Evolutionary conservation across 345 rosid species (phyloP), one percentile per base, ranked within the genome.

Genomic region (Raphanus sativus): DNA sequence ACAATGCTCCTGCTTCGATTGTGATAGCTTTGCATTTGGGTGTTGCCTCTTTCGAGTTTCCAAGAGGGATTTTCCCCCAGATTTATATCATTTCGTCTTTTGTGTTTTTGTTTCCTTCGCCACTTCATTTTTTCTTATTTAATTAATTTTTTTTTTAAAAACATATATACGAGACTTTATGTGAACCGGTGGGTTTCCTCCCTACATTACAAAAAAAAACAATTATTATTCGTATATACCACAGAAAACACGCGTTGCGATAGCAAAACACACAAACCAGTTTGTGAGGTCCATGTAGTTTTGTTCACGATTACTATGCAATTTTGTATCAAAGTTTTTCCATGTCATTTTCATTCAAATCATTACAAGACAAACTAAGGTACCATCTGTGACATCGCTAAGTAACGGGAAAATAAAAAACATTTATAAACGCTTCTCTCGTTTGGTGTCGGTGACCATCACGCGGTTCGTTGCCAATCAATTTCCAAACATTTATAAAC

Each of bases 11-110:
- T 62, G 16, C 71, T 79, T 17, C 71, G 55, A 10, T 69, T 56
- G 10, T 74, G 70, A 62, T 68, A 48, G 67, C 62, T 74, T 74
- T 74, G 82, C 82, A 79, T 79, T 73, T 79, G 29, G 8, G 9
- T 36, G 24, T 21, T 21, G 32, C 1, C 2, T 33, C 67, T 71
- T 77, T 75, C 79, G 71, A 69, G 40, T 69, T 69, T 8, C 62
- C 10, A 54, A 80, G 10, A 8, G 52, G 29, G 2, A 1, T 13
- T 61, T 52, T 52, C 28, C 42, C 42, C 56, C 74, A 24, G 42
- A 17, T 67, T 61, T 73, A 78, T 78, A 40, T 42, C 5, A 48
- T 66, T 11, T 29, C 34, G 2, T 33, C 1, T 12, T 0, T 60
- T n/a, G 33, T 10, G 25, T 15, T 10, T 6, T 55, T 56, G 29